Base-by-base conservation (phyloP, 1,284 basidiomycete species). In the Marasmius sp. region DNA sequence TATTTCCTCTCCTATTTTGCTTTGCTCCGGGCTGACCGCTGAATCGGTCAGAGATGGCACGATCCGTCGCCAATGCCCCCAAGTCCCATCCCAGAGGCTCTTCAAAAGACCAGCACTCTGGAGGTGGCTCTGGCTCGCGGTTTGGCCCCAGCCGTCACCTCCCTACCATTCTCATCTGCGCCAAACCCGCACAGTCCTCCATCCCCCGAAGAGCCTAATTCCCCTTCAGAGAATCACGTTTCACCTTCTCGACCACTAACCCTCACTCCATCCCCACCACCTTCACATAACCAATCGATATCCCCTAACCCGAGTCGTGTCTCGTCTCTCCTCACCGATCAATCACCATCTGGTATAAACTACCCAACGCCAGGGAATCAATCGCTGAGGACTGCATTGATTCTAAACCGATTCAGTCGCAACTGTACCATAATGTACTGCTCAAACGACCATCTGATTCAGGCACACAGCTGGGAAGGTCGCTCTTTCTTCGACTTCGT, bases 401-500 rank as follows among this genome's bases (percentile, higher is more conserved):
- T 92, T 65, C 83, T 92, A 38, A 84, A 92, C 69, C 83, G 90
- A 36, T 92, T 92, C 75, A 85, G 85, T 3, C 70, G 81, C 61
- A 77, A 81, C 64, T 88, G 86, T 70, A 78, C 82, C 0, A 81
- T 92, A 47, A 72, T 85, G 56, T 90, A 90, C 66, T 87, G 86
- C 68, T 86, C 88, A 20, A 92, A 92, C 65, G 85, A 89, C 67
- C 81, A 85, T 61, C 75, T 92, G 27, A 70, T 92, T 27, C 75
- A 80, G 3, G 36, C 39, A 16, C 55, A 36, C 20, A 18, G 18
- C 22, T 48, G 45, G 34, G n/a, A 58, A 9, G 27, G 49, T 6
- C 81, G 88, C n/a, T 81, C 80, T 62, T 90, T 92, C 74, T 92
- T 84, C 67, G 90, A 92, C 68, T 91, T 90, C 69, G 87, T 92